phyloP scores from a whole-genome alignment of 2,329 filamentous ascomycete species.

The Geosmithia putterillii region DNA sequence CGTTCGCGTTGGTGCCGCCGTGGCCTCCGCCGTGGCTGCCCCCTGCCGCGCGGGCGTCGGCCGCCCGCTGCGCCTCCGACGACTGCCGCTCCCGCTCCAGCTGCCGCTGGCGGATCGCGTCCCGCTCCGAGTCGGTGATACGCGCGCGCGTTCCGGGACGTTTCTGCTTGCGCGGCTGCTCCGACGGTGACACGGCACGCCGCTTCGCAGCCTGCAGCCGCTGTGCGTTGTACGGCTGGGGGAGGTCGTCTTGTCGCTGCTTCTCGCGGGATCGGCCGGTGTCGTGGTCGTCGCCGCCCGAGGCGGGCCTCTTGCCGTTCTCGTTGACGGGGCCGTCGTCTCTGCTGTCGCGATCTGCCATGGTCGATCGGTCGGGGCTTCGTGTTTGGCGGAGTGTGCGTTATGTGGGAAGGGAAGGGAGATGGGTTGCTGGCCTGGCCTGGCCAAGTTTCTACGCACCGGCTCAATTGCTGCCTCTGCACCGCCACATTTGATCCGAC shows the following conservation, averaged over 20 bases:
- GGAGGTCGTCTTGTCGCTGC: conserved; percentile 36
- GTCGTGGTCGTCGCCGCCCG: conserved; percentile 9
- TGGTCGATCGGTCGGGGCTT: not conserved
- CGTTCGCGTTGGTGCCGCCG: conserved; percentile 59
- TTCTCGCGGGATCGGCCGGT: conserved; percentile 12
- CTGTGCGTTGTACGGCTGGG: conserved; percentile 49
- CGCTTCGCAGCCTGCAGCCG: conserved; percentile 46
- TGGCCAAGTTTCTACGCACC: too few relatives aligned
- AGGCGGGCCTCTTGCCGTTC: conserved; percentile 17
- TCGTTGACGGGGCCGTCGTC: not conserved
- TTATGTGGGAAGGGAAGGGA: not conserved
- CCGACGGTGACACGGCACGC: conserved; percentile 41
- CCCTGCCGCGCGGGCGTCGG: conserved; percentile 20
- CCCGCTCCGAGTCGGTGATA: conserved; percentile 54
- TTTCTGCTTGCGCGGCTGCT: conserved; percentile 52
- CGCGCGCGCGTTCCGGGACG: conserved; percentile 55
- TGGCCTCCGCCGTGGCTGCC: conserved; percentile 5
- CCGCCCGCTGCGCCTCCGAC: conserved; percentile 20
- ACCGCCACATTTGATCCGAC: too few relatives aligned
- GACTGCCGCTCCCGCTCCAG: conserved; percentile 40
- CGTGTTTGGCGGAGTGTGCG: too few relatives aligned
- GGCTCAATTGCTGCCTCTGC: too few relatives aligned
- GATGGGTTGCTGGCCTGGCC: too few relatives aligned
- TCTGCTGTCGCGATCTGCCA: not conserved
- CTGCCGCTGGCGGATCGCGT: conserved; percentile 52